Percentiles rank a stretch among this genome's conserved stretches.
phyloP scores from a whole-genome alignment of 257 asterid species.

The Ilex asprella region DNA sequence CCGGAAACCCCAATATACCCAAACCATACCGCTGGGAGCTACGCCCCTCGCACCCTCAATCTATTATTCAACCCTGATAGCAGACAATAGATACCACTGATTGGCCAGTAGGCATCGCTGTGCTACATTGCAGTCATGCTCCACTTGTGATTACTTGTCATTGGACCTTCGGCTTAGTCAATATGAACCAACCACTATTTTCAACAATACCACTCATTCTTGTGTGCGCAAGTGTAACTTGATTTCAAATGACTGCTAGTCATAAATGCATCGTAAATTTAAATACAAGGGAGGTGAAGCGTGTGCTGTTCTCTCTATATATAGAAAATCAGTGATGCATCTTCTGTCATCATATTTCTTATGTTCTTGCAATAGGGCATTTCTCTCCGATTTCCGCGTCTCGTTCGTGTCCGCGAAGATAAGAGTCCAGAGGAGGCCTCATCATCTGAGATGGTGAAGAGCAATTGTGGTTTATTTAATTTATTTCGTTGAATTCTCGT shows the following conservation, averaged over 20 bases:
- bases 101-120: too few species aligned
- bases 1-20: too few species aligned
- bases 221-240: neutral
- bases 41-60: too few species aligned
- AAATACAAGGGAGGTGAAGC: neutral
- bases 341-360: constrained; percentile 14
- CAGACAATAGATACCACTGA: too few species aligned
- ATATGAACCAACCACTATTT: too few species aligned
- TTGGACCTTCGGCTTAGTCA: too few species aligned
- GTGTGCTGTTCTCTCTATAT: neutral
- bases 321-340: neutral
- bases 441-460: constrained; percentile 71
- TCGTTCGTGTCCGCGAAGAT: constrained; percentile 80
- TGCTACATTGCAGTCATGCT: too few species aligned
- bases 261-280: neutral
- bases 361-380: constrained; percentile 53
- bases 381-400: constrained; percentile 82
- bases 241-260: neutral
- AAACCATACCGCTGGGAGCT: too few species aligned
- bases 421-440: constrained; percentile 89
- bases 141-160: too few species aligned
- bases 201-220: too few species aligned
- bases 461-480: neutral
- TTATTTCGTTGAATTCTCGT: neutral
- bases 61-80: too few species aligned